Conservation (phyloP, 139 green algal species). For the Tetraselmis striata region DNA sequence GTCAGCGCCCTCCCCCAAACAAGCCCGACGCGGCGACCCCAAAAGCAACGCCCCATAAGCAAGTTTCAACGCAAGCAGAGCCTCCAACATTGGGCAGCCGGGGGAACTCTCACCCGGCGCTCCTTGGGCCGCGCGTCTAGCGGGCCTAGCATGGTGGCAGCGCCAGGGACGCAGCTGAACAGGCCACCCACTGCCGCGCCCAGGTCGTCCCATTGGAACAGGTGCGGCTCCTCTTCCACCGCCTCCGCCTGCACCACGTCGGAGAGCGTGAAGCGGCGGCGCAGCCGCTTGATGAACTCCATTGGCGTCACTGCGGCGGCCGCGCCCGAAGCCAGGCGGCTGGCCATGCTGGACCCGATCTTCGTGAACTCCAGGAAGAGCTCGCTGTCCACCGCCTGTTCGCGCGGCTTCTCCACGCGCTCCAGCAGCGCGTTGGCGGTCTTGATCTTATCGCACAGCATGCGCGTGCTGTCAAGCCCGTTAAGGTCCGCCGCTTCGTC, state of each 20-base stretch:
- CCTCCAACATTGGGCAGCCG: too few species aligned
- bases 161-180: slow-evolving; percentile 28
- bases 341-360: slow-evolving; percentile 23
- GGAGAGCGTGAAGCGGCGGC: neutral
- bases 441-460: neutral
- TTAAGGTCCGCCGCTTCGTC: neutral
- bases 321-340: slow-evolving; percentile 15
- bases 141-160: slow-evolving; percentile 39
- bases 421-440: neutral
- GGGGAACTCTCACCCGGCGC: neutral
- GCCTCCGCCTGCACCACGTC: neutral
- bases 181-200: slow-evolving; percentile 12
- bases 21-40: too few species aligned
- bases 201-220: slow-evolving; percentile 22
- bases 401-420: slow-evolving; percentile 36
- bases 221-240: neutral
- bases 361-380: slow-evolving; percentile 41
- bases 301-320: slow-evolving; percentile 7
- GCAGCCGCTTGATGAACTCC: slow-evolving; percentile 13
- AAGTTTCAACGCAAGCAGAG: too few species aligned
- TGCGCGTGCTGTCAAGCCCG: neutral
- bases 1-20: too few species aligned
- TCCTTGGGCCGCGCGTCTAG: slow-evolving; percentile 43
- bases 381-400: slow-evolving; percentile 50
- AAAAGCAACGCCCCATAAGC: too few species aligned